Base-by-base conservation (phyloP, 805 yeast genomes). In the Limtongia smithiae region DNA sequence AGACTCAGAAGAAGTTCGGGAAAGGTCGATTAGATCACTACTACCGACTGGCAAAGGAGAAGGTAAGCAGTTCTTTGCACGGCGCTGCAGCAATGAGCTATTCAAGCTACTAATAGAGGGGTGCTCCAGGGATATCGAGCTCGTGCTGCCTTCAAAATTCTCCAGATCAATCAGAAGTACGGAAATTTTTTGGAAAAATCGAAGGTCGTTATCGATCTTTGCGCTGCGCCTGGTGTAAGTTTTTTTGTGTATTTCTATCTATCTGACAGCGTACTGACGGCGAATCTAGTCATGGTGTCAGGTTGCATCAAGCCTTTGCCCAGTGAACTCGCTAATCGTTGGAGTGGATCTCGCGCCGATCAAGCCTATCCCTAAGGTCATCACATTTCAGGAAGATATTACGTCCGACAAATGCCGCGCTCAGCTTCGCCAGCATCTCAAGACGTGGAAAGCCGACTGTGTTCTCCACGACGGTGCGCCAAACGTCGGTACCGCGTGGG, bases 401-500 rank as follows among this genome's bases (percentile, higher is more conserved):
- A 93, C 99, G 1, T 91, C 98, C 6, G 97, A 93, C 63, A 97
- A 91, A 70, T 93, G 99, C 75, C 78, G 97, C 60, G 87, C 96
- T 37, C 88, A 80, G 68, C 76, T 93, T 55, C 80, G 97, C 65
- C 97, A 97, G 25, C 89, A 91, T 65, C 83, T 93, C 83, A 93
- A 93, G 68, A 90, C 97, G 1, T 93, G 97, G 97, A 93, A 93
- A 63, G 99, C 97, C 1, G 97, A 93, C 37, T 47, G 55, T 30
- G 97, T 93, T 17, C 72, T 93, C 65, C 98, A 93, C 70, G 99
- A 93, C 77, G 99, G 99, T 82, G 99, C 99, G 25, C 99, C 99
- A 27, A 93, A 93, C 65, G 97, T 93, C 62, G 99, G 99, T 83
- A 77, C 93, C 64, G 95, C 96, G n/a, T 93, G 99, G 99, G 93